A percentile compares a stretch with the other conserved stretches of the same genome.
Conservation (phyloP, 208 protist species). For the Crithidia expoeki region DNA sequence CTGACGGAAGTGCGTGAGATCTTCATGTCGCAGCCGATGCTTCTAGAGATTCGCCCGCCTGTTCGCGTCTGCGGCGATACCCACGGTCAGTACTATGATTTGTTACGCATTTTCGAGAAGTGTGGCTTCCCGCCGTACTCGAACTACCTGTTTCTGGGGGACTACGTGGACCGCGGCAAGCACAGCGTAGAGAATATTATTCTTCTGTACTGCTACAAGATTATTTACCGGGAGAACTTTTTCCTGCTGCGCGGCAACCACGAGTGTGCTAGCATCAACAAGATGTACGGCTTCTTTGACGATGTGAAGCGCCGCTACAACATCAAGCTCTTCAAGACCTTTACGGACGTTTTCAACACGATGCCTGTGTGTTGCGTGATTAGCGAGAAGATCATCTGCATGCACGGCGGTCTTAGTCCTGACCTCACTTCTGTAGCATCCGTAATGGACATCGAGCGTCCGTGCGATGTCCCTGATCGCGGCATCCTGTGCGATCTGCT, state of each 20-base stretch:
- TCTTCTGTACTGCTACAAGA: slow-evolving; percentile 95
- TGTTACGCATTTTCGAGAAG: slow-evolving; percentile 99
- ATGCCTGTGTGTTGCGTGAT: slow-evolving; percentile 99
- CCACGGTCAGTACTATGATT: slow-evolving; percentile 99
- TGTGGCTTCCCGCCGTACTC: slow-evolving; percentile 98
- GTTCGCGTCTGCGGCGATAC: slow-evolving; percentile 96
- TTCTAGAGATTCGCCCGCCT: slow-evolving; percentile 87
- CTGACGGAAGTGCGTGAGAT: slow-evolving; percentile 76
- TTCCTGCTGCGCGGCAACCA: slow-evolving; percentile 99
- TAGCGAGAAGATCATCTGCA: slow-evolving; percentile 99
- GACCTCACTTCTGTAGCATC: slow-evolving; percentile 95
- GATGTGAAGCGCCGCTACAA: slow-evolving; percentile 96
- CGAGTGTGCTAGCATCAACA: slow-evolving; percentile 98
- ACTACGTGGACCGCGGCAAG: slow-evolving; percentile 99
- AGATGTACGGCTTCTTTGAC: slow-evolving; percentile 99
- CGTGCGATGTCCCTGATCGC: slow-evolving; percentile 99
- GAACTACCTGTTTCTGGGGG: slow-evolving; percentile 99
- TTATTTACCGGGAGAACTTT: slow-evolving; percentile 97
- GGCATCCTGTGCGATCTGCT: slow-evolving; percentile 99
- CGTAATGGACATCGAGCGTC: slow-evolving; percentile 94
- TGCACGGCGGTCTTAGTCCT: slow-evolving; percentile 98
- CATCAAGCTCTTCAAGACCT: slow-evolving; percentile 98
- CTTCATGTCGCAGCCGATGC: slow-evolving; percentile 90
- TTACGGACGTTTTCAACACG: slow-evolving; percentile 99
- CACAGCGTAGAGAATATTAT: slow-evolving; percentile 95